These are phyloP conservation scores for Leptomonas seymouri DNA, from an alignment of 208 protist genomes.

Conservation along the genomic window DNA sequence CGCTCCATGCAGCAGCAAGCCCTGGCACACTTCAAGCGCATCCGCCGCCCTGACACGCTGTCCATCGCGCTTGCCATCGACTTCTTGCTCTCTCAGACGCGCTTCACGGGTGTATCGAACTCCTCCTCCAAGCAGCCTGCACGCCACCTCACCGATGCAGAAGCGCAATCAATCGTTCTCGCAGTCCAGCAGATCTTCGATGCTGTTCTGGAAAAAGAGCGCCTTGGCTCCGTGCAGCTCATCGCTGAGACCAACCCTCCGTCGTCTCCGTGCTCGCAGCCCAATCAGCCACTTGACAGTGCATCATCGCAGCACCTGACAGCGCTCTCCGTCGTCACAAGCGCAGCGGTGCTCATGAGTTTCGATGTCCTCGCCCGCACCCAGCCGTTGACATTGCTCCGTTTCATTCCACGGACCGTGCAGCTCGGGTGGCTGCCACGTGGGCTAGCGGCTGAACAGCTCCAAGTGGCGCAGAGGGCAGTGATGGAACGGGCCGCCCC, in stretches of 20 bases:
- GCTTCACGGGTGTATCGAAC: too few relatives aligned
- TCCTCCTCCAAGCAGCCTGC: background rate
- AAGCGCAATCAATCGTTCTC: constrained; percentile 9
- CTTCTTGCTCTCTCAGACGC: constrained; percentile 10
- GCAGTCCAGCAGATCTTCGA: constrained; percentile 21
- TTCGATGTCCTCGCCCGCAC: constrained; percentile 13
- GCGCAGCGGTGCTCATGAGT: constrained; percentile 18
- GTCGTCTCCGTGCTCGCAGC: background rate
- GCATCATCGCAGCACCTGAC: constrained; percentile 16
- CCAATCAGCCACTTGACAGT: background rate
- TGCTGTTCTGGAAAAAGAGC: constrained; percentile 12
- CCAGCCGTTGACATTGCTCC: constrained; percentile 30
- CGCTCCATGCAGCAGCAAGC: constrained; percentile 20
- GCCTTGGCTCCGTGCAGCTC: constrained; percentile 18
- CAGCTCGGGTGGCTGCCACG: constrained; percentile 30
- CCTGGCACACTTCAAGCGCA: constrained; percentile 22
- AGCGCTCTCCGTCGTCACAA: constrained; percentile 18
- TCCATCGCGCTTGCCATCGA: constrained; percentile 44
- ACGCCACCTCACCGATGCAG: constrained; percentile 1
- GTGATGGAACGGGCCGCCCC: constrained; percentile 14
- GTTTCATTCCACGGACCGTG: constrained; percentile 11
- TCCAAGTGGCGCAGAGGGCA: constrained; percentile 22
- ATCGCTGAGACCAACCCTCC: background rate
- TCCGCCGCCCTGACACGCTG: constrained; percentile 48
- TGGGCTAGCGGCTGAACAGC: constrained; percentile 4